Evolutionary conservation across 1,284 basidiomycete species (phyloP).

Genomic region (Sphaerobolus stellatus): DNA sequence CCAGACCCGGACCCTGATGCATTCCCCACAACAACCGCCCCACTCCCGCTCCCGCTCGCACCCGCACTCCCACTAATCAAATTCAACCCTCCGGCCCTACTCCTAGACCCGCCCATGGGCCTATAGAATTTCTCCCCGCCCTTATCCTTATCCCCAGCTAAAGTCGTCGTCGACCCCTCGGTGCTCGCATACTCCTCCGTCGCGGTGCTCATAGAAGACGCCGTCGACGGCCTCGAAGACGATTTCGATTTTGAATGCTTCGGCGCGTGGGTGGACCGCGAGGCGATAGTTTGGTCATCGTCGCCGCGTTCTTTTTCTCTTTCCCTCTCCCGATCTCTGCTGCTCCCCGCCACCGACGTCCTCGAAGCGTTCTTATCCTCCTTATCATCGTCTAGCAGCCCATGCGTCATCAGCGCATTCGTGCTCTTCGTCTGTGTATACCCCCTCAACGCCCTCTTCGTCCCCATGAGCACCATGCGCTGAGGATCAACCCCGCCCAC

Average conservation of each 20-base stretch:
- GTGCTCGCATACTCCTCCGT: too few relatives aligned
- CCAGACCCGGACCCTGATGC: too few relatives aligned
- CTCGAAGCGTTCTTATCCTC: constrained; percentile 8
- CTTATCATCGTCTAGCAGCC: constrained; percentile 51
- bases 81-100: too few relatives aligned
- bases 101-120: too few relatives aligned
- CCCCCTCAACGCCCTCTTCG: constrained; percentile 68
- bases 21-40: too few relatives aligned
- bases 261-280: not conserved
- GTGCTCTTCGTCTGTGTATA: constrained; percentile 79
- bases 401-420: constrained; percentile 62
- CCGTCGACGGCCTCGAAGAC: constrained; percentile 15
- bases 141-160: too few relatives aligned
- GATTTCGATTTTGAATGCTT: constrained; percentile 9
- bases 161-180: too few relatives aligned
- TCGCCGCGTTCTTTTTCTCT: too few relatives aligned
- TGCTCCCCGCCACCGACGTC: not conserved
- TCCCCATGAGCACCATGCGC: constrained; percentile 58
- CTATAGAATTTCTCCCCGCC: too few relatives aligned
- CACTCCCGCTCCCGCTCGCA: too few relatives aligned
- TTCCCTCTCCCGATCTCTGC: not conserved
- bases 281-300: too few relatives aligned
- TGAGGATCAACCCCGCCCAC: constrained; percentile 1
- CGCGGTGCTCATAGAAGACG: constrained; percentile 14
- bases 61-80: too few relatives aligned